These are phyloP conservation scores for Hygrocybe coccinea DNA, from an alignment of 768 basidiomycete genomes.

Conservation along the genomic window DNA sequence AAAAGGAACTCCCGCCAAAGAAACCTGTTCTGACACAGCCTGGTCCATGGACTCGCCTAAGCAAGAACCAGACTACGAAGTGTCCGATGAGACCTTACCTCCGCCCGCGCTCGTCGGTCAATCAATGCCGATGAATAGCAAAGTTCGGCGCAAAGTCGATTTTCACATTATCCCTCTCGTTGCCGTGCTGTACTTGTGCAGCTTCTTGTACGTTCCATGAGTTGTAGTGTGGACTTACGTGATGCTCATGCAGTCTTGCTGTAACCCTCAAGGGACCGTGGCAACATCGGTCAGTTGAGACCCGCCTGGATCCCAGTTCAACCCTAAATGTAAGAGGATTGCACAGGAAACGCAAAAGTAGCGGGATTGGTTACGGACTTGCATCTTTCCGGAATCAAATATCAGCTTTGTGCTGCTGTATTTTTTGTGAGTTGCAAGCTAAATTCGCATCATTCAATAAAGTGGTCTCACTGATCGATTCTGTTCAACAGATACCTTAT, in stretches of 20 bases:
- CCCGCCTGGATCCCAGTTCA: background rate
- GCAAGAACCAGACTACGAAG: slow-evolving; percentile 1
- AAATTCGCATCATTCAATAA: background rate
- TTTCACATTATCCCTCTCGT: slow-evolving; percentile 33
- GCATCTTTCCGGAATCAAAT: slow-evolving; percentile 21
- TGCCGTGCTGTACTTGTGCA: slow-evolving; percentile 34
- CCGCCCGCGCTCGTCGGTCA: background rate
- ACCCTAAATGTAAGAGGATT: background rate
- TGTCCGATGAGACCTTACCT: background rate
- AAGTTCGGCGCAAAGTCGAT: slow-evolving; percentile 22
- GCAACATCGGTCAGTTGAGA: slow-evolving; percentile 40
- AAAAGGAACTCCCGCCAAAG: background rate
- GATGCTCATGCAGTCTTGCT: background rate
- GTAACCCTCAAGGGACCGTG: slow-evolving; percentile 32
- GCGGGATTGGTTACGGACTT: slow-evolving; percentile 41
- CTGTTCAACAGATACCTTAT: slow-evolving; percentile 21
- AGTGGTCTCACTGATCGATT: background rate
- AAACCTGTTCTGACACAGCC: background rate
- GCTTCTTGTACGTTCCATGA: slow-evolving; percentile 27
- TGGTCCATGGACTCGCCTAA: background rate
- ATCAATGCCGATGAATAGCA: slow-evolving; percentile 4
- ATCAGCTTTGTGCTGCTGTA: slow-evolving; percentile 25
- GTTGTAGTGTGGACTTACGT: background rate
- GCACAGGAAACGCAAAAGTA: slow-evolving; percentile 38
- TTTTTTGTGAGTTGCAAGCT: slow-evolving; percentile 21